Evolutionary conservation across 2,329 filamentous ascomycete genomes (phyloP), one percentile per base, ranked within the genome.

Genomic region (Venturia asperata): DNA sequence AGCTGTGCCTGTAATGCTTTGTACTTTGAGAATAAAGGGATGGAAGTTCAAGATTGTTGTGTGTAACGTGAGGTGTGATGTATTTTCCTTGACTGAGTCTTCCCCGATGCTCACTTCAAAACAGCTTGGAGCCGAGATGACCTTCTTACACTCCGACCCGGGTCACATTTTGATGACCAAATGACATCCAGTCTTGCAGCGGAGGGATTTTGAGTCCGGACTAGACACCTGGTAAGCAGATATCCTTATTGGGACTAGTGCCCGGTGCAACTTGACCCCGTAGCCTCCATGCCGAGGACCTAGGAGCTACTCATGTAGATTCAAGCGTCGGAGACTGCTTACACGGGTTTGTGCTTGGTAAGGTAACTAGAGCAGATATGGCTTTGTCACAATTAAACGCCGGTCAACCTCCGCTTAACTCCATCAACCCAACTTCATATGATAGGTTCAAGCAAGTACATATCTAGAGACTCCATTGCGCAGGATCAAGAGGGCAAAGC

Each of bases 1-100:
- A 60, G 43, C 58, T 60, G 62, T 64, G 42, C 30, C 60, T 61
- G 42, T 61, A 61, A 61, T 61, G 39, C 60, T 61, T 43, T 61
- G 60, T 61, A 61, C 10, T 61, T 39, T 17, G 39, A 61, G 37
- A 61, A 42, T 61, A 15, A 45, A 61, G 43, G 39, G 60, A 61
- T 61, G 60, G 60, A 61, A 45, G 39, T 61, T 61, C 58, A 56
- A 56, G 5, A 34, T 15, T 15, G 27, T 37, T 34, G 52, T 37
- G 30, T 56, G 34, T 37, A 17, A 15, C 34, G 49, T 17, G 30
- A 56, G 52, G 34, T 24, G 30, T 56, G 30, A 19, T 37, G 2
- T 37, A 13, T 9, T 49, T 11, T 27, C 11, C 21, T 15, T 27
- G 47, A 49, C 21, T 11, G 21, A 49, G 21, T 27, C 2, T 49